Base-by-base conservation (phyloP, 805 yeast species). In the Candida bentonensis region DNA sequence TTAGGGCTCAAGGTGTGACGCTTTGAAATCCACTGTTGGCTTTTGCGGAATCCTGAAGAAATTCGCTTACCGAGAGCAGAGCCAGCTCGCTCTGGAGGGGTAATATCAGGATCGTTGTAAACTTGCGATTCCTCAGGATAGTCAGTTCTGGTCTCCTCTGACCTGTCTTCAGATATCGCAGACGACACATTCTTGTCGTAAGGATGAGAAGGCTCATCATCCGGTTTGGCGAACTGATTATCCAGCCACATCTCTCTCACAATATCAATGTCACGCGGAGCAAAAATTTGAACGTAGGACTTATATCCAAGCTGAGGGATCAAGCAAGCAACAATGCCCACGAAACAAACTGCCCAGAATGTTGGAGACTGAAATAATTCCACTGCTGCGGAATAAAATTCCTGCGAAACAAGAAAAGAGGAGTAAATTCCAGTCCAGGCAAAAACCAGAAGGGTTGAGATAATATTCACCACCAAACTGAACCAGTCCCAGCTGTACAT, bases 381-480 rank as follows among this genome's bases (percentile, higher is more conserved):
- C 2, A 75, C 59, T 2, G 82, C 92, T 21, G 81, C 74, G 47
- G 71, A 68, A 60, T 75, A 83, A 52, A 78, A 79, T 53, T 77
- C 82, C 9, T 66, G 68, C 5, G 83, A 70, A 45, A 65, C 60
- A 2, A 62, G 49, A 22, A 71, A 59, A 3, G 76, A 61, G 23
- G 86, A 73, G 80, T 88, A 83, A 21, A 78, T 73, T n/a, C 89
- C 88, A 3, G 84, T 74, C 94, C 94, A 83, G 56, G 77, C 73
- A 52, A 71, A 80, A 15, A 82, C 67, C 39, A 82, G 51, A 48
- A 79, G 57, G 44, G 69, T 68, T 13, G 86, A 78, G 40, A 84
- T 55, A 1, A 70, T 62, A 46, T 66, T 63, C 48, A 80, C 69
- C 21, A 76, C 55, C 22, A 71, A 43, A 17, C 82, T 68, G 21